Evolutionary conservation across 371 early-diverging fungal species (phyloP), one percentile per base, ranked within the genome.

Genomic region (Circinella umbellata): DNA sequence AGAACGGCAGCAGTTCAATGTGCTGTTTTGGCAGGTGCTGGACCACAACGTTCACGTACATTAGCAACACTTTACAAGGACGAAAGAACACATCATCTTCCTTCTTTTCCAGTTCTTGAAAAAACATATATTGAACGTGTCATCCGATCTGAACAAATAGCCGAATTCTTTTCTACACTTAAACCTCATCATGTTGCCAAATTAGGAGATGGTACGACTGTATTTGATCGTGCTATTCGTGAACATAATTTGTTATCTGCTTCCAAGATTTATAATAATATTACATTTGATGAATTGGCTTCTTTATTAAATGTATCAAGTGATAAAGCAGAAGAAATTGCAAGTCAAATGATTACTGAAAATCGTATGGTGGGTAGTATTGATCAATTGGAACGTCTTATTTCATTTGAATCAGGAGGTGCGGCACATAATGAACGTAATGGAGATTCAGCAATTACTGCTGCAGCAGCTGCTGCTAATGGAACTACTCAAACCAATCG

Each of bases 41-140:
- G 98, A 0, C 96, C 97, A 20, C 93, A 91, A 61, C 88, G 97
- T 51, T 89, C 92, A 27, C 91, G 97, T 34, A 87, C 92, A 75
- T 84, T 98, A 37, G 94, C 96, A 0, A 93, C 92, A 4, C 81
- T 98, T n/a, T 94, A 96, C 83, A 96, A 94, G 72, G 96, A 96
- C 69, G 95, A 95, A 62, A 88, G 96, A 57, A 89, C 92, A 20
- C 91, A 88, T 51, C 83, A 85, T 34, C 80, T 90, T 4, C 77
- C 89, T 3, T 86, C 87, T 37, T 92, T 88, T 64, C 82, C 90
- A 10, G 89, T 98, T 27, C 77, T 98, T 46, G 94, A 95, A 76
- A 96, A 95, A 78, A 95, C 97, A 87, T 95, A 94, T 67, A 79
- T 96, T 55, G 95, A 93, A 73, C 92, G 95, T 4, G 90, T 97